Evolutionary conservation across 2,329 filamentous ascomycete species (phyloP).

Genomic region (Lecanicillium sp.): DNA sequence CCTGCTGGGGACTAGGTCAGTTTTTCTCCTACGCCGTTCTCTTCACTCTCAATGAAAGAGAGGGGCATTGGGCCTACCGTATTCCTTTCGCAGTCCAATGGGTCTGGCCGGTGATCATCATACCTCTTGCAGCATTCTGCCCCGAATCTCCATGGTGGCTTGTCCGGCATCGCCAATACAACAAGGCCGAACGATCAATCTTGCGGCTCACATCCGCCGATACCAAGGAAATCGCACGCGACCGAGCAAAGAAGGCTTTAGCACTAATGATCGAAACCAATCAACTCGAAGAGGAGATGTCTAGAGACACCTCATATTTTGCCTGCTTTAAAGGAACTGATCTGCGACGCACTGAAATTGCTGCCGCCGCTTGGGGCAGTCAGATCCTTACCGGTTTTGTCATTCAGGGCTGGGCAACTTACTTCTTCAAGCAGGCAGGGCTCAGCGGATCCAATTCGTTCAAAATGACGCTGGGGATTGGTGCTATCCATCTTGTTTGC

Average conservation of each 20-base stretch:
- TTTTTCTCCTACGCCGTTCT: conserved; percentile 29
- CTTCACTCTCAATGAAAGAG: conserved; percentile 17
- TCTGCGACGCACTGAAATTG: conserved; percentile 29
- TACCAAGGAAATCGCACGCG: conserved; percentile 16
- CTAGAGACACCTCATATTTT: conserved; percentile 28
- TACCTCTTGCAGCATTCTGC: conserved; percentile 30
- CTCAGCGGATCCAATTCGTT: conserved; percentile 17
- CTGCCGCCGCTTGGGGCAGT: conserved; percentile 22
- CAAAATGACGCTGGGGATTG: conserved; percentile 18
- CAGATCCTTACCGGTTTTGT: conserved; percentile 23
- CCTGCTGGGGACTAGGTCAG: conserved; percentile 40
- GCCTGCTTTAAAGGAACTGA: conserved; percentile 38
- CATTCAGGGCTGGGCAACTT: conserved; percentile 18
- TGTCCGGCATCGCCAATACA: conserved; percentile 24
- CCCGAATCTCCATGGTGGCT: conserved; percentile 40
- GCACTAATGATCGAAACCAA: conserved; percentile 35
- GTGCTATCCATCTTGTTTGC: not conserved
- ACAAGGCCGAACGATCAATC: conserved; percentile 26
- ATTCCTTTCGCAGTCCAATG: conserved; percentile 42
- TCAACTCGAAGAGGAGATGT: conserved; percentile 26
- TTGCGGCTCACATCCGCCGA: conserved; percentile 18
- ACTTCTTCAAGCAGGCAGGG: conserved; percentile 23
- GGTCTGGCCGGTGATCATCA: conserved; percentile 35
- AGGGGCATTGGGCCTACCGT: conserved; percentile 34
- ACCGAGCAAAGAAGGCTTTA: conserved; percentile 25